Base-by-base conservation (phyloP, 179 eudicot species). In the Dionaea muscipula region DNA sequence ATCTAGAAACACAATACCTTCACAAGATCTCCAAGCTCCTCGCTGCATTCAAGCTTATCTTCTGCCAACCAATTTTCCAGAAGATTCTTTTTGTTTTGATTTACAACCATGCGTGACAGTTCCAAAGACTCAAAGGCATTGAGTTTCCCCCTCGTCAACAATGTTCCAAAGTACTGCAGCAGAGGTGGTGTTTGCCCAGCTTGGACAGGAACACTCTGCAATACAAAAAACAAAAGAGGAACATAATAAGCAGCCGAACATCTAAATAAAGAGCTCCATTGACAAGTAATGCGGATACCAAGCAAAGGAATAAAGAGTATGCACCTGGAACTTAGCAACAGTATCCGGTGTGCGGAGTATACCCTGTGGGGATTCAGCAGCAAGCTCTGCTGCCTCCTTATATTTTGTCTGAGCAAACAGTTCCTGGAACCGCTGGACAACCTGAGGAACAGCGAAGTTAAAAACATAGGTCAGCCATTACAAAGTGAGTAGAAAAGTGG, bases 141-240 rank as follows among this genome's bases (percentile, higher is more conserved):
- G 31, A 93, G 86, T 69, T 88, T 88, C 60, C 96, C 96, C 78
- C 73, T 74, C 20, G 85, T 85, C 46, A 93, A 64, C 35, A 93
- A 72, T 17, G 99, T 81, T 60, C 95, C 99, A 67, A 93, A 93
- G 70, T 93, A 93, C 69, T 93, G 99, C 65, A 93, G 63, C 65
- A 93, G 66, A 11, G 99, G 99, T 44, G 99, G 96, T 41, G 99
- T 79, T 69, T 93, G 99, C 57, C 99, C 99, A 63, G 96, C 73
- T 82, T 88, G 99, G 19, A 84, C 96, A 41, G 99, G 99, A 73
- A 93, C 96, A 81, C 99, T 93, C 99, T 93, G 78, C 80, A 84
- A 15, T 31, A 4, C n/a, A 47, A 11, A 11, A 1, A n/a, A 47
- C 14, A 22, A 24, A n/a, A 11, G 8, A 28, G 3, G 56, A 47